Base-by-base conservation (phyloP, 306 rosid genomes). In the Fragaria iinumae region DNA sequence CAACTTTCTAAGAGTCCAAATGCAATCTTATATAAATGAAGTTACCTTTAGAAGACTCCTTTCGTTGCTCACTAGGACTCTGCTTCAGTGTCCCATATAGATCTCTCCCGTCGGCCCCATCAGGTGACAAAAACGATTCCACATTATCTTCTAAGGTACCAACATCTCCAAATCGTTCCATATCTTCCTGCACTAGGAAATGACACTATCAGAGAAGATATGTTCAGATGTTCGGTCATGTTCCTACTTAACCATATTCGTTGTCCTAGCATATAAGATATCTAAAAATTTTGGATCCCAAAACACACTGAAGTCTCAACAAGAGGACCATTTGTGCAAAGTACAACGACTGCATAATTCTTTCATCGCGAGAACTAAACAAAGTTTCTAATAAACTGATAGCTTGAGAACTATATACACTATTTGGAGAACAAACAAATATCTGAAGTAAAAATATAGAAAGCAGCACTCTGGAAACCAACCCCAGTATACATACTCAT, bases 61-160 rank as follows among this genome's bases (percentile, higher is more conserved):
- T 80, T 69, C 88, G 83, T 73, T 84, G 93, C 72, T 88, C 93
- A 29, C 90, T 18, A 71, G 80, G 87, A 82, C 85, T 87, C 68
- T 89, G 88, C 82, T 90, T 89, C 73, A 91, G 67, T 11, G 92
- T 78, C 53, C 90, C 91, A 84, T 91, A 93, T 77, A 86, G 83
- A 78, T 91, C 96, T 85, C 97, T 83, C 86, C 91, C 89, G 67
- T 91, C 92, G 38, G 84, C 97, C 76, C 84, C 95, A 80, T 93
- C 97, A 25, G 86, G 90, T 69, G 98, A 88, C 83, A 93, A 92
- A 87, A 93, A 88, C 11, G 97, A 93, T 71, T 93, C 97, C 69
- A 91, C 98, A 76, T 93, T 89, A 76, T 93, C 98, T 79, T 91
- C 98, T 70, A 93, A 87, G 75, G 96, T 86, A 74, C 92, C 93